A percentile compares a stretch with the other conserved stretches of the same genome.
phyloP scores from a whole-genome alignment of 208 protist genomes.

The Jaenimonas drosophilae region DNA sequence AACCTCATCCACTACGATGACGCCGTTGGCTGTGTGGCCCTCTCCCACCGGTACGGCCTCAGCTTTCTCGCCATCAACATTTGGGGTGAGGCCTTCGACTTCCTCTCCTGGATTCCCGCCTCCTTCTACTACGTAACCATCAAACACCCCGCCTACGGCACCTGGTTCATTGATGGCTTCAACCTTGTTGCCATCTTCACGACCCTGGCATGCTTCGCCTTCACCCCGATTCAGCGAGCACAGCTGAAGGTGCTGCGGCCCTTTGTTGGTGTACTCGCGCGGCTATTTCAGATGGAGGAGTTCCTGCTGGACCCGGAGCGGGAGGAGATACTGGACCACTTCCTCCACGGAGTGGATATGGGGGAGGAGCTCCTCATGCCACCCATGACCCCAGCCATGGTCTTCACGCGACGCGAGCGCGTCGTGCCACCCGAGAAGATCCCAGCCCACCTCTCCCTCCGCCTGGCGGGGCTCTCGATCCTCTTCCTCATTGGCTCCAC shows the following conservation, averaged over 20 bases:
- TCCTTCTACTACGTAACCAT: too few species aligned
- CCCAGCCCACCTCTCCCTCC: conserved; percentile 19
- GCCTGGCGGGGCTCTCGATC: conserved; percentile 34
- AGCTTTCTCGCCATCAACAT: too few species aligned
- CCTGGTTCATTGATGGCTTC: too few species aligned
- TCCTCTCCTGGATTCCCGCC: too few species aligned
- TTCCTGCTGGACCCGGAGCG: conserved; percentile 60
- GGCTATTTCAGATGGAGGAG: too few species aligned
- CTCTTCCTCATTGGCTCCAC: conserved; percentile 28
- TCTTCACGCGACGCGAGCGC: conserved; percentile 34
- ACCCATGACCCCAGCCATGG: conserved; percentile 9
- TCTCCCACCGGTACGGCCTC: too few species aligned
- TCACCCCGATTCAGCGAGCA: conserved; percentile 32
- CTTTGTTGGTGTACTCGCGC: conserved; percentile 9
- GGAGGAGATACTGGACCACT: conserved; percentile 10
- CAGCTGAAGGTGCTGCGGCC: conserved; percentile 36
- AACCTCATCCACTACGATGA: too few species aligned
- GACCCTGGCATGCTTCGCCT: too few species aligned
- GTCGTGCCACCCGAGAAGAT: conserved; percentile 14
- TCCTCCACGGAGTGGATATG: conserved; percentile 19
- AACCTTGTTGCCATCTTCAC: too few species aligned
- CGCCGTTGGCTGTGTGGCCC: too few species aligned
- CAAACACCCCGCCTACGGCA: too few species aligned
- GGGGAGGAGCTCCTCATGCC: conserved; percentile 33
- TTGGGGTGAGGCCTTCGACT: too few species aligned